Evolutionary conservation across 352 stramenopile species (phyloP).

Genomic region (Globisporangium ultimum): DNA sequence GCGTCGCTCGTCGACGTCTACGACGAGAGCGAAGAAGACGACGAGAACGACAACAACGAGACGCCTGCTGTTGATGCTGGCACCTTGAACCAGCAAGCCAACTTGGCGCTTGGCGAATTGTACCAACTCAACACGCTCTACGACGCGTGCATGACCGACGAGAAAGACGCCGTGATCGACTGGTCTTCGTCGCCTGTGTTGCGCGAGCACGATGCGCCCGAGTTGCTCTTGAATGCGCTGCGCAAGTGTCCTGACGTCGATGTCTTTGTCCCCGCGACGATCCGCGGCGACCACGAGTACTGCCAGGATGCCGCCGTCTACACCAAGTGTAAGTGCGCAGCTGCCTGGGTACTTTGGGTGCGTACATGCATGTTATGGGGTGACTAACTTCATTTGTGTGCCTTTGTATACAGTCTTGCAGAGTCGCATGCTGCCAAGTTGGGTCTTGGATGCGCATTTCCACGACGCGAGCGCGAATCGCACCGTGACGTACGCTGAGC

Average conservation of each 20-base stretch:
- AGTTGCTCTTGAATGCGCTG: slow-evolving; percentile 10
- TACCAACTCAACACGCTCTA: slow-evolving; percentile 8
- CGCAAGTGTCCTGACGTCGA: slow-evolving; percentile 52
- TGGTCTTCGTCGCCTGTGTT: no score
- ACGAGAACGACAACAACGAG: background rate
- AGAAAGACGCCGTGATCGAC: slow-evolving; percentile 3
- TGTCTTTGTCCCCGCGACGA: slow-evolving; percentile 27
- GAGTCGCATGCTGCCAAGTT: slow-evolving; percentile 7
- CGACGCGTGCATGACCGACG: background rate
- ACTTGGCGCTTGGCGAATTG: slow-evolving; percentile 1
- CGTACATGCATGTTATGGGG: background rate
- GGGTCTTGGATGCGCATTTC: slow-evolving; percentile 5
- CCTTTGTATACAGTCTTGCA: slow-evolving; percentile 4
- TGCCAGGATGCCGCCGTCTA: slow-evolving; percentile 72
- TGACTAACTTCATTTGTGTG: background rate
- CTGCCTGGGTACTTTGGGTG: background rate
- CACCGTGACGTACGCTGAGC: slow-evolving; percentile 39
- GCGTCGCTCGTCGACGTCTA: slow-evolving; percentile 6
- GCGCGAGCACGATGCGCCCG: no score
- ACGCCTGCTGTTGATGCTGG: background rate
- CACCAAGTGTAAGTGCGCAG: slow-evolving; percentile 42
- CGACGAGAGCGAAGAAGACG: slow-evolving; percentile 4
- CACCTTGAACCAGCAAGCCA: background rate
- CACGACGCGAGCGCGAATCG: background rate
- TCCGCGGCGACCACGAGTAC: slow-evolving; percentile 29